Evolutionary conservation across 163 green algal genomes (phyloP), one percentile per base, ranked within the genome.

Genomic region (Prototheca stagnorum): DNA sequence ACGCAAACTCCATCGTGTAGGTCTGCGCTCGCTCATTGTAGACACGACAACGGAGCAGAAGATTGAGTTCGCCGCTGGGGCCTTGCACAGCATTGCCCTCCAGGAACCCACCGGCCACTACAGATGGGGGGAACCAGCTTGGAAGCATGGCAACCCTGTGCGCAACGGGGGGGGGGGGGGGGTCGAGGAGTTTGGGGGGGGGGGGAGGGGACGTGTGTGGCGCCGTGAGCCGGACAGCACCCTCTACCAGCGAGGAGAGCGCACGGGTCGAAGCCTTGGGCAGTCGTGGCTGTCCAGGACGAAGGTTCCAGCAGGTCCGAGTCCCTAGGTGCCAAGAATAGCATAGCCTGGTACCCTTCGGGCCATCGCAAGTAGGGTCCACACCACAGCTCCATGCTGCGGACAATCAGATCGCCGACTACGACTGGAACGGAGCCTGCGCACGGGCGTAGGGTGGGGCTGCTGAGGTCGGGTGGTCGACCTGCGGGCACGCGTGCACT

Each of bases 1-100:
- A 62, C 16, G 54, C 54, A 8, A 56, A 33, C 54, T 62, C 31
- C 31, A 62, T 9, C 19, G 46, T 44, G 25, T 62, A 62, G n/a
- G 42, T 34, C 21, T 28, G 22, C 3, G 31, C n/a, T 39, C 33
- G 3, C 1, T 4, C 39, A 19, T 62, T 36, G 19, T 42, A 56
- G 14, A 62, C 54, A 2, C 47, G 54, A 47, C 54, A 62, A 24
- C 54, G 54, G 20, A 62, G 39, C 39, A 62, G 54, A 29, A 62
- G 39, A 14, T 20, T 39, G 8, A 62, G 27, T 4, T 31, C 23
- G 4, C 44, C 44, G 17, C 23, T 35, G 3, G 5, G 16, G 2
- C 2, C 20, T 28, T 22, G 12, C 19, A 50, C 54, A 20, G 54
- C 39, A 12, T 56, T 62, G 25, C 54, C 54, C 20, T 62, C 54